Evolutionary conservation across 2,329 filamentous ascomycete species (phyloP).

Genomic region (Colletotrichum karsti): DNA sequence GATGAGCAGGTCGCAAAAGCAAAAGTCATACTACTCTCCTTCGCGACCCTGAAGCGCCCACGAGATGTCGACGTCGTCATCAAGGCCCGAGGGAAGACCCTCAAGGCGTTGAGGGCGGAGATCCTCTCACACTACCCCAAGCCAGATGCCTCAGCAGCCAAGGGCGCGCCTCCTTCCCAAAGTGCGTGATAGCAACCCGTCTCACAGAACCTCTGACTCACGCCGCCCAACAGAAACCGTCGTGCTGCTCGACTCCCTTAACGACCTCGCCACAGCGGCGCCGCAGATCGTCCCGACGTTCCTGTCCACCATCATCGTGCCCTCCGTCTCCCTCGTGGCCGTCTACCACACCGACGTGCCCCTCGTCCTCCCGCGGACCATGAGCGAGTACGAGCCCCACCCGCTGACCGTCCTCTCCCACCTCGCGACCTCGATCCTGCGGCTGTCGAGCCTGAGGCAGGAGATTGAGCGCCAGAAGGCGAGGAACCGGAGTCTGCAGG

Average conservation of each 20-base stretch:
- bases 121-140: conserved; percentile 61
- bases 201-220: conserved; percentile 17
- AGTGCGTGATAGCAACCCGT: conserved; percentile 47
- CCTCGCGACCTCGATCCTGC: conserved; percentile 88
- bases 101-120: conserved; percentile 66
- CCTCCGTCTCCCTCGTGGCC: conserved; percentile 76
- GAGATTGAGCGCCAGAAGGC: conserved; percentile 79
- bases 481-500: conserved; percentile 75
- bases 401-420: conserved; percentile 80
- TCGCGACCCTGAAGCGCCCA: conserved; percentile 75
- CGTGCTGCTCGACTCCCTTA: conserved; percentile 82
- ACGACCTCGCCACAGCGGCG: conserved; percentile 66
- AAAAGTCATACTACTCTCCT: conserved; percentile 80
- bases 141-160: conserved; percentile 44
- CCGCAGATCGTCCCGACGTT: conserved; percentile 71
- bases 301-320: conserved; percentile 73
- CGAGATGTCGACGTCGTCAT: conserved; percentile 74
- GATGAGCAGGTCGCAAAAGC: conserved; percentile 64
- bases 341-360: conserved; percentile 87
- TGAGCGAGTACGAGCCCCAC: conserved; percentile 69
- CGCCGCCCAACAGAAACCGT: conserved; percentile 68
- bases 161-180: conserved; percentile 43
- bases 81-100: conserved; percentile 66
- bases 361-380: conserved; percentile 51
- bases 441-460: conserved; percentile 77